Evolutionary conservation across 2,329 filamentous ascomycete species (phyloP), one percentile per base, ranked within the genome.

Genomic region (Xylaria sp.): DNA sequence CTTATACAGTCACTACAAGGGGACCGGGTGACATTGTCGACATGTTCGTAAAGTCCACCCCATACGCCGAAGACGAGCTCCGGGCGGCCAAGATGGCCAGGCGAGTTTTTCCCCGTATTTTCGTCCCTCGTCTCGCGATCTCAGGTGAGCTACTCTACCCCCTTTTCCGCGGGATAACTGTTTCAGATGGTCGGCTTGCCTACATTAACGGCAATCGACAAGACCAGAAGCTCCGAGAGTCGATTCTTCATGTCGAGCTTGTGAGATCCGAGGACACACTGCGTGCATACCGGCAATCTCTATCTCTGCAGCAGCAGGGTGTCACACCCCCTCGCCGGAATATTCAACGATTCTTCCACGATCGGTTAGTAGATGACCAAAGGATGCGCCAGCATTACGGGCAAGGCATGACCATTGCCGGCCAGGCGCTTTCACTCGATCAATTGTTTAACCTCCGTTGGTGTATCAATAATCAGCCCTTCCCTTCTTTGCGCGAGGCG

Each of bases 231-330:
- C 9, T 34, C 6, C 14, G 48, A 1, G 61, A 67, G 42, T 30
- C 12, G 4, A 17, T 72, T 14, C 21, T 71, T 2, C 58, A 72
- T n/a, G 19, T 51, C 0, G 71, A 71, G 30, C n/a, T 71, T 11
- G 69, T 68, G 6, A 61, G 64, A 21, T 63, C 67, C 3, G 69
- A 70, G n/a, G 60, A 67, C 24, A 67, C 54, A 3, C 69, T 72
- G 14, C 56, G 67, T 17, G 57, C 57, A 2, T 70, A 72, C 7
- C 36, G 60, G 11, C 60, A 54, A 9, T 58, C 59, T n/a, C 48
- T 72, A 6, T 48, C 55, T 3, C 21, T 65, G 8, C 47, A n/a
- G 8, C 34, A n/a, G 14, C 21, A 4, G 6, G 57, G 36, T 11
- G 4, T 3, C 4, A 1, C 62, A 7, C 14, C 6, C 4, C 24